Evolutionary conservation across 306 rosid genomes (phyloP).

Genomic region (Prunus mume): DNA sequence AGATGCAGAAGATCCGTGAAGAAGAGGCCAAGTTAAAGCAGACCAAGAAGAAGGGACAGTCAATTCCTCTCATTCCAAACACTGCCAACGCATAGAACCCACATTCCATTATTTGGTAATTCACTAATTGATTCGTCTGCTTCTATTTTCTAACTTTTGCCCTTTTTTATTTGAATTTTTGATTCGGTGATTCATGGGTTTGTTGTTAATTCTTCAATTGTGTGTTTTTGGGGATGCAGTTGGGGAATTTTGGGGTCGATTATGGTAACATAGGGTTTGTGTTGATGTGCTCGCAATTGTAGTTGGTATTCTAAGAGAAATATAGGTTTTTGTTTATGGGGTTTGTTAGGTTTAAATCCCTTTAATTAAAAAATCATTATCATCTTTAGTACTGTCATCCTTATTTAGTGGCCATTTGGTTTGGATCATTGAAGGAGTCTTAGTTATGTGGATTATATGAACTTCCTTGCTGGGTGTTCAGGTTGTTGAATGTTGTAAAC

Average conservation of each 20-base stretch:
- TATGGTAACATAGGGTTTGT: neutral
- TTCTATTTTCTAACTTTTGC: neutral
- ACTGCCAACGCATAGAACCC: constrained; percentile 59
- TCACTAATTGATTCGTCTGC: neutral
- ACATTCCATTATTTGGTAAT: neutral
- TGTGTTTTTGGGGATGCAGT: neutral
- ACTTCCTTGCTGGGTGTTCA: neutral
- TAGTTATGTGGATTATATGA: neutral
- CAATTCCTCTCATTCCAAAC: constrained; percentile 64
- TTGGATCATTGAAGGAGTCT: neutral
- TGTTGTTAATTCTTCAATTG: neutral
- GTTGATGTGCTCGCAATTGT: neutral
- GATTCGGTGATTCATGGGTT: neutral
- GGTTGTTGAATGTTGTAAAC: neutral
- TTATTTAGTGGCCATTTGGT: neutral
- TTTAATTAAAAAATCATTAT: neutral
- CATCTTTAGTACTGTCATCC: neutral
- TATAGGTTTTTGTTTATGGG: neutral
- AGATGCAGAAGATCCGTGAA: constrained; percentile 91
- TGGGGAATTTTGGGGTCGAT: neutral
- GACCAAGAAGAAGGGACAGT: constrained; percentile 27
- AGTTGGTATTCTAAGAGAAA: neutral
- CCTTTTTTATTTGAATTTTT: neutral
- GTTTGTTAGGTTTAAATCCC: neutral
- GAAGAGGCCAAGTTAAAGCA: constrained; percentile 41